Percentiles rank a stretch among this genome's conserved stretches.
These are phyloP conservation scores for Fraxinus angustifolia DNA, from an alignment of 305 asterid species.

Conservation along the genomic window DNA sequence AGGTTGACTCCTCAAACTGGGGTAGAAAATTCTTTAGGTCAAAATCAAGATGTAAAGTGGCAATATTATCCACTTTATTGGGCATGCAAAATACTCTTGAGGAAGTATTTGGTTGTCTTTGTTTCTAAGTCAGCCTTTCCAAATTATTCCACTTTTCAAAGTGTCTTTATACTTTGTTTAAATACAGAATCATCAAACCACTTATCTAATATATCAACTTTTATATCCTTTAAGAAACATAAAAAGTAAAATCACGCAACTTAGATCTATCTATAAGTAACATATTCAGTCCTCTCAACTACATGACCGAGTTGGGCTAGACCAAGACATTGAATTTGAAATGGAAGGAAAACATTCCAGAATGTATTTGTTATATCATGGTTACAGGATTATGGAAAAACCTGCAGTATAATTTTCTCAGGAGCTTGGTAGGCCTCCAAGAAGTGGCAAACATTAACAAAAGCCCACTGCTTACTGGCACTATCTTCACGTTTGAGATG, in stretches of 20 bases:
- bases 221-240: background rate
- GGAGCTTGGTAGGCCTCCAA: constrained; percentile 99
- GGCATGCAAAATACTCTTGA: background rate
- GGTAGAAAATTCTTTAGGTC: background rate
- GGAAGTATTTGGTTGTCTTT: background rate
- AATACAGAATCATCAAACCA: background rate
- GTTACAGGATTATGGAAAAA: constrained; percentile 29
- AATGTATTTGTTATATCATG: constrained; percentile 1
- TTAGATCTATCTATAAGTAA: background rate
- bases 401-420: constrained; percentile 98
- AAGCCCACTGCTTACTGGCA: constrained; percentile 99
- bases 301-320: background rate
- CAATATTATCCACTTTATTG: background rate
- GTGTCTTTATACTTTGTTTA: background rate
- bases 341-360: constrained; percentile 5
- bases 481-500: constrained; percentile 99
- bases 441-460: constrained; percentile 99
- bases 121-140: background rate
- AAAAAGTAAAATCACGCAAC: background rate
- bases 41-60: background rate
- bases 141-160: background rate
- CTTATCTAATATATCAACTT: background rate
- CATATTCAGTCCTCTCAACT: background rate
- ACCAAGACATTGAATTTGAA: background rate
- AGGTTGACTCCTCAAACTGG: background rate